Base-by-base conservation (phyloP, 1,139 yeast species). In the Magnusiomyces tetraspermus region DNA sequence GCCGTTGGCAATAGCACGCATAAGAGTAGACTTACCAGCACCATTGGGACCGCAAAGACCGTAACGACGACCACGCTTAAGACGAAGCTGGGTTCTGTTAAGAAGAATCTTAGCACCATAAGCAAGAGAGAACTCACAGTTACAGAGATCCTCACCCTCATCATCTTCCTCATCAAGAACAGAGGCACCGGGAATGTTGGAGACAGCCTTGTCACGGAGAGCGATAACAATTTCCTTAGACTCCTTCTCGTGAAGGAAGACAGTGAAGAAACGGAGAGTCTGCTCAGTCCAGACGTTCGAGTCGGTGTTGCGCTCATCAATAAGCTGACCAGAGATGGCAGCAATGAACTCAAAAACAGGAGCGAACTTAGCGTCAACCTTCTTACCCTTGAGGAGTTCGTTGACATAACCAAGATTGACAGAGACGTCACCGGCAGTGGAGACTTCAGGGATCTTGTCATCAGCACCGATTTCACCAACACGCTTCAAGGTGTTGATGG, bases 21-120 rank as follows among this genome's bases (percentile, higher is more conserved):
- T 89, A 76, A 92, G 84, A 66, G 98, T 92, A 64, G 97, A 92
- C 80, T 92, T 92, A 86, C 98, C 98, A 69, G 97, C 96, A 85
- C 98, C 98, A 77, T 92, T 92, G 71, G 97, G 97, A 78, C 98
- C 98, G 80, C 97, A 90, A 67, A 92, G 82, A 88, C 98, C 98
- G 74, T 92, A 92, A 80, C 98, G 87, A 80, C 97, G 90, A 79
- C 87, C 94, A 80, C 97, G 88, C 94, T 90, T 92, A 75, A 92
- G 86, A 79, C 97, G 88, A 75, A 92, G 84, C 80, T 92, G 97
- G 67, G 98, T 92, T 79, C 94, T 89, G 90, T 92, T 92, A 76
- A 92, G 87, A 79, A 92, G 83, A 82, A 92, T 92, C 89, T 90
- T 90, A 70, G 98, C 98, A 89, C 98, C 98, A 75, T 92, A 92